Conservation (phyloP, 1,284 basidiomycete species). For the Erythrobasidium hasegawianum region DNA sequence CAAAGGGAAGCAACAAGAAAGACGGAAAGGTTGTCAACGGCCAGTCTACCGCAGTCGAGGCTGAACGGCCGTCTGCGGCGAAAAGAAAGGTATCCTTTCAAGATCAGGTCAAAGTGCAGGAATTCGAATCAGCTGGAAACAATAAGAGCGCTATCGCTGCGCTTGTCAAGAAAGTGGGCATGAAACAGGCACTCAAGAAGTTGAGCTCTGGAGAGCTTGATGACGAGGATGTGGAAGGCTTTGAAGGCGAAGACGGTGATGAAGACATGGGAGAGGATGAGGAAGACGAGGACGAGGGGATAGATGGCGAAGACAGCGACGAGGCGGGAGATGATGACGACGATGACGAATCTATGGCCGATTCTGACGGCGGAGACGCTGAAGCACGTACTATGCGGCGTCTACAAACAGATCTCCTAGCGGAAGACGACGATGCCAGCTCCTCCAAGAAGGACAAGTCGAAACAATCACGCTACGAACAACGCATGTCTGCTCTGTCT, state of each 20-base stretch:
- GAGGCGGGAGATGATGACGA: slow-evolving; percentile 37
- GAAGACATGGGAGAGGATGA: slow-evolving; percentile 50
- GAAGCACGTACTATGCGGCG: slow-evolving; percentile 51
- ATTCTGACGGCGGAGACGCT: slow-evolving; percentile 43
- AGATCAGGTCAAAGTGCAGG: slow-evolving; percentile 73
- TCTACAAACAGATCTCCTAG: slow-evolving; percentile 56
- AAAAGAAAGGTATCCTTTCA: slow-evolving; percentile 64
- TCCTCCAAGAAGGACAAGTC: slow-evolving; percentile 34
- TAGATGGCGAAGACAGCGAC: slow-evolving; percentile 43
- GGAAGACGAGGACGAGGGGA: slow-evolving; percentile 42
- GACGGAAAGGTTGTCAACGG: neutral
- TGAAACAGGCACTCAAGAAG: slow-evolving; percentile 25
- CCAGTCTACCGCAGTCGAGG: neutral
- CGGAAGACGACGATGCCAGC: slow-evolving; percentile 53
- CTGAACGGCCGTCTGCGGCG: slow-evolving; percentile 1
- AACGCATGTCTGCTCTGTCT: slow-evolving; percentile 53
- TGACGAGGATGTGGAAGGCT: slow-evolving; percentile 22
- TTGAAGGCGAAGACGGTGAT: slow-evolving; percentile 38
- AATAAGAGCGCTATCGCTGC: slow-evolving; percentile 38
- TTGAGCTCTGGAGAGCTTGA: slow-evolving; percentile 29
- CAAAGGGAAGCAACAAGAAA: neutral
- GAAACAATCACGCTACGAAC: slow-evolving; percentile 54
- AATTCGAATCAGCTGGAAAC: slow-evolving; percentile 47
- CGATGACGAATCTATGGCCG: slow-evolving; percentile 41
- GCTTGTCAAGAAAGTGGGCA: slow-evolving; percentile 33